These are phyloP conservation scores for Cylindrodendrum hubeiense DNA, from an alignment of 2,329 filamentous ascomycete genomes.

Conservation along the genomic window DNA sequence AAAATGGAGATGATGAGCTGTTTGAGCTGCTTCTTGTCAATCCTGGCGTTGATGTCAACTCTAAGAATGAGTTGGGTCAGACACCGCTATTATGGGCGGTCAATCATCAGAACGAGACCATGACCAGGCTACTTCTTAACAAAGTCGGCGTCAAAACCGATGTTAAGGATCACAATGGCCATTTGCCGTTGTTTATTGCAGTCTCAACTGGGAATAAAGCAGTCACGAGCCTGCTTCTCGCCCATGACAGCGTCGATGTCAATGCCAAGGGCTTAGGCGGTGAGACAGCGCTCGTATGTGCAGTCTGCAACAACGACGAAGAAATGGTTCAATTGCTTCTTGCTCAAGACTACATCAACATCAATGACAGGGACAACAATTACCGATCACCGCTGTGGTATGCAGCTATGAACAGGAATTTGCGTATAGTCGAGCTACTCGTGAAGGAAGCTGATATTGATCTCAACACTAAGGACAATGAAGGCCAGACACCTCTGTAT, in stretches of 20 bases:
- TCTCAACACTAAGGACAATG: background rate
- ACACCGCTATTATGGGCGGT: no score
- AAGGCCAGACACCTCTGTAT: background rate
- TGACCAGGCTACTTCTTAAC: background rate
- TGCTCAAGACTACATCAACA: background rate
- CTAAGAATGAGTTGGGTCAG: no score
- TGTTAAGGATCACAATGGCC: background rate
- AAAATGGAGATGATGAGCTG: background rate
- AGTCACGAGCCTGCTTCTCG: background rate
- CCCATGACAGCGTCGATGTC: background rate
- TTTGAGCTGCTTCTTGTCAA: no score
- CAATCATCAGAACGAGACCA: no score
- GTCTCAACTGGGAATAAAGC: background rate
- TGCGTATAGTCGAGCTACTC: background rate
- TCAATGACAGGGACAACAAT: background rate
- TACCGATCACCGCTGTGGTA: background rate
- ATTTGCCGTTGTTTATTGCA: background rate
- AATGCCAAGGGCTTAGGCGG: background rate
- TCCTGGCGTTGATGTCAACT: no score
- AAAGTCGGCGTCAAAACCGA: background rate
- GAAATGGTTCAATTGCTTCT: background rate
- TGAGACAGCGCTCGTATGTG: background rate
- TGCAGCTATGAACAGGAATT: background rate
- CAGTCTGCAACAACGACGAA: background rate
- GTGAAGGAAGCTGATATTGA: background rate